These are phyloP conservation scores for Skeletonema tropicum DNA, from an alignment of 108 stramenopile species.

Conservation along the genomic window DNA sequence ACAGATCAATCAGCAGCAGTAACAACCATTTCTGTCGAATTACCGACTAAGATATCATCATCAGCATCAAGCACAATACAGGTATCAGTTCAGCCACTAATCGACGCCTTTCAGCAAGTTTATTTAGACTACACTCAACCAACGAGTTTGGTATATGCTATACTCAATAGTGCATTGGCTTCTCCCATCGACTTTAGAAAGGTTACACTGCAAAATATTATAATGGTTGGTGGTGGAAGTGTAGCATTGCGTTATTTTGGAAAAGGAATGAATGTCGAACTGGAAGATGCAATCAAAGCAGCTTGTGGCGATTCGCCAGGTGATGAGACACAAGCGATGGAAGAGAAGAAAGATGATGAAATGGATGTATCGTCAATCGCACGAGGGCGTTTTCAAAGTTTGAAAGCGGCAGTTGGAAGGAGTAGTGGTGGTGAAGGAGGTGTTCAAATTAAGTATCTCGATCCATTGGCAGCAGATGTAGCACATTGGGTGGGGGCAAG, in stretches of 20 bases:
- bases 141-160: conserved; percentile 34
- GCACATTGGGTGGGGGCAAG: conserved; percentile 36
- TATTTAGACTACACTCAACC: conserved; percentile 42
- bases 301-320: conserved; percentile 18
- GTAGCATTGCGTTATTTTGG: conserved; percentile 29
- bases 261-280: conserved; percentile 8
- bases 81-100: conserved; percentile 24
- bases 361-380: conserved; percentile 24
- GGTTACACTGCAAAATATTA: conserved; percentile 27
- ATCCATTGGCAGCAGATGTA: conserved; percentile 41
- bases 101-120: conserved; percentile 32
- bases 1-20: conserved; percentile 4
- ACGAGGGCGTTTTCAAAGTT: conserved; percentile 24
- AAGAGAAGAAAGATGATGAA: conserved; percentile 35
- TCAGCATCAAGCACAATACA: not conserved
- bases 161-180: conserved; percentile 20
- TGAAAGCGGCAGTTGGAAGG: conserved; percentile 6
- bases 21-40: conserved; percentile 23
- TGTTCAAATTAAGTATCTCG: conserved; percentile 32
- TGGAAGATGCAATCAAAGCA: conserved; percentile 17
- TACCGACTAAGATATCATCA: conserved; percentile 17
- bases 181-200: conserved; percentile 35
- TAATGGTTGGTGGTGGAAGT: conserved; percentile 32
- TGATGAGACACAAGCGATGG: conserved; percentile 5
- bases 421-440: conserved; percentile 12